Evolutionary conservation across 768 basidiomycete species (phyloP), one percentile per base, ranked within the genome.

Genomic region (Nevesoporus exiguus): DNA sequence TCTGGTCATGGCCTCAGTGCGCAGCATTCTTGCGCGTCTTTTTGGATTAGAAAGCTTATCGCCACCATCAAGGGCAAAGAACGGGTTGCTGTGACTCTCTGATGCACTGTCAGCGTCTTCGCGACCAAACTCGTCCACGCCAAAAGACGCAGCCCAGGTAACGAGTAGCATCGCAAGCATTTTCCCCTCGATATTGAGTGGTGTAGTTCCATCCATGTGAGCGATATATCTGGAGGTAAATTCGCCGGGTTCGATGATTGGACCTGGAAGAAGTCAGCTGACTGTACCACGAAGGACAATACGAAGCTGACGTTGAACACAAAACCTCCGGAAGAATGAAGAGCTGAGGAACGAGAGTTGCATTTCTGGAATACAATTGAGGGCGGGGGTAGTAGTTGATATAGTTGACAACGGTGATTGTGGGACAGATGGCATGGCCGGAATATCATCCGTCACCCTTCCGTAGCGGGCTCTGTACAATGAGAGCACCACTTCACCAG

Each of bases 141-240:
- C 95, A 67, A 91, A 94, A 36, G 90, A 92, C 5, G 85, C 81
- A 0, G 92, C 94, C 93, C 93, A 97, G 21, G 88, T 83, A 41
- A 90, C 90, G 21, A 96, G 77, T 29, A 90, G 71, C 78, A 90
- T 87, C 19, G 85, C 79, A 37, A 97, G 77, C 52, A 96, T 80
- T 39, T 81, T 80, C 13, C 86, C 93, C 59, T 90, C 85, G 45
- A 80, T 76, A n/a, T 82, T 79, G 11, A 96, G 79, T 15, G 80
- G 71, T 17, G 80, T 77, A 5, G 77, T 73, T 0, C 86, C 86
- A 54, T 88, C 82, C 52, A 70, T 67, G 63, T 86, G 88, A 31
- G 84, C 82, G 15, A 78, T 69, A 64, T 83, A 94, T 44, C 92
- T 80, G n/a, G 81, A 74, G 24, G 81, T 75, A 61, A 93, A 95